Evolutionary conservation across 2,329 filamentous ascomycete genomes (phyloP).

Genomic region (Chaetothyriales sp.): DNA sequence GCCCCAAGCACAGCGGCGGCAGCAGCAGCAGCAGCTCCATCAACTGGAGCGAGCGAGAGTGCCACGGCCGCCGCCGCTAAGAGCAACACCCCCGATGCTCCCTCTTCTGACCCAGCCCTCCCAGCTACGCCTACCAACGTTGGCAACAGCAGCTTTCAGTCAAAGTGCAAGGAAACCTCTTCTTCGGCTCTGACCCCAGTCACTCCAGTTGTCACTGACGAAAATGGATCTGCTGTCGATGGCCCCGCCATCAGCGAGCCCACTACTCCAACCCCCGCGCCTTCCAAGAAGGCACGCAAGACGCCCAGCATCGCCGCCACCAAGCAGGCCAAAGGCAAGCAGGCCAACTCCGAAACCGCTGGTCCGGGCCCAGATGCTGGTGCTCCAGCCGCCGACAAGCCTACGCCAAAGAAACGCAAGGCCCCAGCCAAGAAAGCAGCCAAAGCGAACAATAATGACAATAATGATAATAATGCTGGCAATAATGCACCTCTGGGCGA

Average conservation of each 20-base stretch:
- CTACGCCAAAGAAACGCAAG: slow-evolving; percentile 8
- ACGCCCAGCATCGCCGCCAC: slow-evolving; percentile 9
- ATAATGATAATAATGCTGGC: no score
- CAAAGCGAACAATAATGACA: slow-evolving; percentile 1
- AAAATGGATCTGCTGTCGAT: neutral
- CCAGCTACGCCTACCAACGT: neutral
- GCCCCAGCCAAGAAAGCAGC: slow-evolving; percentile 8
- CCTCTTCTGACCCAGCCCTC: neutral
- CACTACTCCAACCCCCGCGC: slow-evolving; percentile 4
- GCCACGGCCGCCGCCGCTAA: neutral
- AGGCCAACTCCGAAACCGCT: slow-evolving; percentile 2
- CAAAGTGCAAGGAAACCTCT: neutral
- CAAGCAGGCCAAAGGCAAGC: slow-evolving; percentile 15
- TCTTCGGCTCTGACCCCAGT: neutral
- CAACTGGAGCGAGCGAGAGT: neutral
- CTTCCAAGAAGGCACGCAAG: slow-evolving; percentile 10
- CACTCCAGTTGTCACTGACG: neutral
- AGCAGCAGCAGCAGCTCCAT: no score
- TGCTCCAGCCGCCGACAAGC: slow-evolving; percentile 3
- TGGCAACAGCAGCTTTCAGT: neutral
- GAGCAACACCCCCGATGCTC: neutral
- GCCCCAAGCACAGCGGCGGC: neutral
- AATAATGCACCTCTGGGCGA: slow-evolving; percentile 2
- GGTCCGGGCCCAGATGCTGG: neutral
- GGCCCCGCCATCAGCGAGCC: neutral